Evolutionary conservation across 2,329 filamentous ascomycete genomes (phyloP).

Genomic region (Pezicula carpinea): DNA sequence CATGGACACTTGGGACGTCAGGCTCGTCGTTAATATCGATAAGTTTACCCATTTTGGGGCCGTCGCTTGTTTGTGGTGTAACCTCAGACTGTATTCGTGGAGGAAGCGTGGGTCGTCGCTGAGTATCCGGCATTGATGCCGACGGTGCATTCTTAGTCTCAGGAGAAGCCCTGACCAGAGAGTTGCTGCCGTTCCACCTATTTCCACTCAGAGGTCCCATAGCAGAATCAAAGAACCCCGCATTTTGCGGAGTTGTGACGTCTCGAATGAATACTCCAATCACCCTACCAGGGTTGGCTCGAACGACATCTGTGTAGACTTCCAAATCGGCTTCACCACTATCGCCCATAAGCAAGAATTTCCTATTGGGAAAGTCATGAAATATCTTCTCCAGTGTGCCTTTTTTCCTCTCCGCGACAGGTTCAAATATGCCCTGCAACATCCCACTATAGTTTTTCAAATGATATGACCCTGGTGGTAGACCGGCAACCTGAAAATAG

Average conservation of each 20-base stretch:
- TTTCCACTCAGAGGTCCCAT: slow-evolving; percentile 26
- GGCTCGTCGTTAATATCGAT: slow-evolving; percentile 58
- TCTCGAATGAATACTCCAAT: slow-evolving; percentile 88
- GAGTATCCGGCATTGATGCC: slow-evolving; percentile 7
- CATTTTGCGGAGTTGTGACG: slow-evolving; percentile 73
- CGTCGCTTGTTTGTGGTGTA: slow-evolving; percentile 28
- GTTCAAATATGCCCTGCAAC: slow-evolving; percentile 97
- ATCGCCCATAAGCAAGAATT: slow-evolving; percentile 89
- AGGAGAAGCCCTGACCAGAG: slow-evolving; percentile 11
- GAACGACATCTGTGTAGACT: slow-evolving; percentile 89
- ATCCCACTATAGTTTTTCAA: slow-evolving; percentile 95
- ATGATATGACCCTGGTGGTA: slow-evolving; percentile 88
- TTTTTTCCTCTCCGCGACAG: slow-evolving; percentile 91
- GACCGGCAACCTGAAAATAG: slow-evolving; percentile 74
- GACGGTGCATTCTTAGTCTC: slow-evolving; percentile 14
- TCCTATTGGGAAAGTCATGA: slow-evolving; percentile 81
- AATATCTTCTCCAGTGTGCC: slow-evolving; percentile 81
- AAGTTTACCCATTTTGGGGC: slow-evolving; percentile 45
- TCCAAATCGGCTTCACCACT: slow-evolving; percentile 96
- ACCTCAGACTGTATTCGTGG: slow-evolving; percentile 20
- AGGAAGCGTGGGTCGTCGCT: slow-evolving; percentile 22
- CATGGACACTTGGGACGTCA: slow-evolving; percentile 31
- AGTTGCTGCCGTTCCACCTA: slow-evolving; percentile 10
- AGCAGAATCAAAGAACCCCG: slow-evolving; percentile 69
- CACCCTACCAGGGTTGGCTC: slow-evolving; percentile 78